These are phyloP conservation scores for Eragrostis curvula DNA, from an alignment of 176 grass and related monocot genomes.

Conservation along the genomic window DNA sequence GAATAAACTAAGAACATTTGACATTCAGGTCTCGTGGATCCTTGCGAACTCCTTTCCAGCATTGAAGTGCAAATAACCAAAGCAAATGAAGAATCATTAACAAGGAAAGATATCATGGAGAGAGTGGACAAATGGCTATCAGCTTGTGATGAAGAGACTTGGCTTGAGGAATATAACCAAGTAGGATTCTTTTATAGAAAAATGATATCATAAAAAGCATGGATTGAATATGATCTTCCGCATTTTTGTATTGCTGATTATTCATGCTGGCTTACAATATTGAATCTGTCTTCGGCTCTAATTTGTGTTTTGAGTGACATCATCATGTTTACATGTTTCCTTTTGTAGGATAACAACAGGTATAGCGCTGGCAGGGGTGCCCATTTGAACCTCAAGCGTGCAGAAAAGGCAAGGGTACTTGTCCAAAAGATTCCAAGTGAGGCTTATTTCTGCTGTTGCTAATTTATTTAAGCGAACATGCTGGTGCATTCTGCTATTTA, in stretches of 20 bases:
- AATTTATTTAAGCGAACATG: slow-evolving; percentile 17
- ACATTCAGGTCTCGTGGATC: slow-evolving; percentile 86
- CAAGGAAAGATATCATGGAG: slow-evolving; percentile 92
- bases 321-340: slow-evolving; percentile 17
- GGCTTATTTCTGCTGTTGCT: slow-evolving; percentile 33
- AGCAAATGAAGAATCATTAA: slow-evolving; percentile 75
- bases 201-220: slow-evolving; percentile 16
- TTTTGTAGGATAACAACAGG: slow-evolving; percentile 77
- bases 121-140: slow-evolving; percentile 80
- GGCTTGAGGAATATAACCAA: slow-evolving; percentile 96
- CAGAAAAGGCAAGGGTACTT: slow-evolving; percentile 85
- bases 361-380: slow-evolving; percentile 84
- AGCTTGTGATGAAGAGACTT: slow-evolving; percentile 90
- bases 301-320: slow-evolving; percentile 22
- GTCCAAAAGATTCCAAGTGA: slow-evolving; percentile 93
- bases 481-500: slow-evolving; percentile 14
- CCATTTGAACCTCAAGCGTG: slow-evolving; percentile 91
- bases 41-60: slow-evolving; percentile 88
- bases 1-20: slow-evolving; percentile 21
- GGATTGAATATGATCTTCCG: not conserved
- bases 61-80: slow-evolving; percentile 83
- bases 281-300: not conserved
- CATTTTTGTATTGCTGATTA: slow-evolving; percentile 18
- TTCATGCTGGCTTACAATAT: slow-evolving; percentile 28
- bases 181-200: slow-evolving; percentile 47